Evolutionary conservation across 441 rosid genomes (phyloP).

Genomic region (Mallotus japonicus): DNA sequence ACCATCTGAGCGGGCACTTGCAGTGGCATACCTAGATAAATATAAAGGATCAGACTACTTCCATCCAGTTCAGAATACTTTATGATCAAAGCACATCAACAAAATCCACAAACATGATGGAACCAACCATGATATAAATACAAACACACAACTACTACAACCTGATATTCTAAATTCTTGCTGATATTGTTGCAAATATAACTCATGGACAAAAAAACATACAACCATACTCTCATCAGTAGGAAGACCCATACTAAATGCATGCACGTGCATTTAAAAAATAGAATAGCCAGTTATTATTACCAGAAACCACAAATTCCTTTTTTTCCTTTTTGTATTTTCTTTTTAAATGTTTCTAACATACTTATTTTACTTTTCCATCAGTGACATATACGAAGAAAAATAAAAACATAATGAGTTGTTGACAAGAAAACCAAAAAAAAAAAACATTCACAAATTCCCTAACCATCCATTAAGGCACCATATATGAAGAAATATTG

Average conservation of each 20-base stretch:
- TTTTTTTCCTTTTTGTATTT: not conserved
- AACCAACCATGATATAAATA: slow-evolving; percentile 3
- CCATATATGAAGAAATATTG: not conserved
- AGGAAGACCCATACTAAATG: not conserved
- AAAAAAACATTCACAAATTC: not conserved
- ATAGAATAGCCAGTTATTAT: slow-evolving; percentile 4
- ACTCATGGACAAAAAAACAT: not conserved
- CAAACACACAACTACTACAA: not conserved
- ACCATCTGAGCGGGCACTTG: slow-evolving; percentile 99
- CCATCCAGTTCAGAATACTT: slow-evolving; percentile 13
- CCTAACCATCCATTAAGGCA: not conserved
- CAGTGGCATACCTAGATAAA: slow-evolving; percentile 92
- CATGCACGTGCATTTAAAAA: not conserved
- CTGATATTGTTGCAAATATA: not conserved
- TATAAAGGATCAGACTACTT: slow-evolving; percentile 19
- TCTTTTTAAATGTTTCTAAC: not conserved
- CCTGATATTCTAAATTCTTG: not conserved
- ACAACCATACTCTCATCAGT: not conserved
- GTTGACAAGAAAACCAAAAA: no score
- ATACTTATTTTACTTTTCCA: not conserved
- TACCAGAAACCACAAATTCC: not conserved
- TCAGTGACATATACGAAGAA: not conserved
- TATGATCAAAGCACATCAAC: not conserved
- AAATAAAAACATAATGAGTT: not conserved
- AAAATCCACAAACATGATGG: slow-evolving; percentile 5